Evolutionary conservation across 768 basidiomycete genomes (phyloP), one percentile per base, ranked within the genome.

Genomic region (Lactarius trivialis): DNA sequence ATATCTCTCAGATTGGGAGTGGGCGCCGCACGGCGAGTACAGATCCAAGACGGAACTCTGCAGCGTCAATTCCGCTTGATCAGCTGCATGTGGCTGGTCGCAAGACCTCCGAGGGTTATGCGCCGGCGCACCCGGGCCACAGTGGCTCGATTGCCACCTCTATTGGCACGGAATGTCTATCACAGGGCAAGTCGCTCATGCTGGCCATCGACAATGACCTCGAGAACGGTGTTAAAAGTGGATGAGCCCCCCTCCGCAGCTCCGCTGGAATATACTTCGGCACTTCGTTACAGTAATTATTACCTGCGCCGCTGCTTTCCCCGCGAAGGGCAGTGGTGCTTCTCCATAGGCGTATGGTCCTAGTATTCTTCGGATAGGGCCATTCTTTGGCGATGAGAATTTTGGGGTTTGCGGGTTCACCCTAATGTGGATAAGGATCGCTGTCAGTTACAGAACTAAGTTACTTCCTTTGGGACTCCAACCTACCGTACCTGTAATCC

Each of bases 61-160:
- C 36, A 24, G 28, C 14, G 11, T 45, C 45, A 30, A 30, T 30
- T 1, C 48, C 48, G 2, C 28, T 64, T 34, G 33, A 14, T 41
- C 53, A 36, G 7, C n/a, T 64, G 36, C 32, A 60, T 8, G 59
- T 64, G 36, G 21, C 49, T 24, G 21, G 48, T 48, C 9, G 56
- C 50, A 64, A 24, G 21, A 24, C 37, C 7, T 45, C 43, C 32
- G 60, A 56, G 24, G 43, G 3, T 1, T 41, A 36, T 36, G 2
- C 36, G 11, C 1, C 36, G 12, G 12, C 11, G 12, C 3, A 36
- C 12, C 2, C 11, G 36, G 12, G 36, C 12, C 36, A 36, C 2
- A 14, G 4, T 36, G 36, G 9, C 8, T 11, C 33, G 11, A 4
- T 1, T 34, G 8, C 4, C 11, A 34, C 33, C 33, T 1, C 7